Evolutionary conservation across 1,284 basidiomycete genomes (phyloP).

Genomic region (Ceraceosorus bombacis): DNA sequence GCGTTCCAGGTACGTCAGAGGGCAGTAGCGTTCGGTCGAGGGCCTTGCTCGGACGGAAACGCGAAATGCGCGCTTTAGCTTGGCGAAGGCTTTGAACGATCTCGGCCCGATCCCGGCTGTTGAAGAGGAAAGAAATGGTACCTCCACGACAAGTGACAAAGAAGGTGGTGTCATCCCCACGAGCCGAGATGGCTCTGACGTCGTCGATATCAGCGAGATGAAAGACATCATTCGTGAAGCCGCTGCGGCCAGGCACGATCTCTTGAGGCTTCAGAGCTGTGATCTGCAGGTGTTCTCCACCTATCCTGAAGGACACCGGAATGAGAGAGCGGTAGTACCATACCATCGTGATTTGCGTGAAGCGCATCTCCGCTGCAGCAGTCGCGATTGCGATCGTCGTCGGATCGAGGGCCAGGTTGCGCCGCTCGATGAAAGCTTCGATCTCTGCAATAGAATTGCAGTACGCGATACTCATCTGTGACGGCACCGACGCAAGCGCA

Average conservation of each 20-base stretch:
- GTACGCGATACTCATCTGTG: conserved; percentile 10
- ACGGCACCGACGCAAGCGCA: background rate
- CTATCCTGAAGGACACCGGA: conserved; percentile 36
- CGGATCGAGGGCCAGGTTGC: conserved; percentile 31
- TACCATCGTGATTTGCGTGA: conserved; percentile 38
- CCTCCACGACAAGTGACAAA: conserved; percentile 40
- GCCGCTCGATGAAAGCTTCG: conserved; percentile 31
- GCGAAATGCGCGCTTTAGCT: conserved; percentile 37
- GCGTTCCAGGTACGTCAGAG: conserved; percentile 40
- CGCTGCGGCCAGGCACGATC: conserved; percentile 14
- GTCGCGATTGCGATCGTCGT: conserved; percentile 24
- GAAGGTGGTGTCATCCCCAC: conserved; percentile 45
- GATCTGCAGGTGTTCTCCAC: conserved; percentile 40
- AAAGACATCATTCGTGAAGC: conserved; percentile 36
- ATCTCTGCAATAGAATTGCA: conserved; percentile 28
- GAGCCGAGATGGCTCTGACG: conserved; percentile 34
- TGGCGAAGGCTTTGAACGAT: conserved; percentile 41
- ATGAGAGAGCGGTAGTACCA: conserved; percentile 41
- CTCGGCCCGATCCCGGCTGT: conserved; percentile 33
- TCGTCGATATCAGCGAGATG: conserved; percentile 44
- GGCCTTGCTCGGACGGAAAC: conserved; percentile 24
- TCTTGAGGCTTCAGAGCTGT: conserved; percentile 34
- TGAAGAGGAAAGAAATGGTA: conserved; percentile 39
- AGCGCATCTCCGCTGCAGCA: conserved; percentile 23
- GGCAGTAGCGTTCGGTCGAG: conserved; percentile 35